phyloP scores from a whole-genome alignment of 768 basidiomycete species.

The Boletus huronensis region DNA sequence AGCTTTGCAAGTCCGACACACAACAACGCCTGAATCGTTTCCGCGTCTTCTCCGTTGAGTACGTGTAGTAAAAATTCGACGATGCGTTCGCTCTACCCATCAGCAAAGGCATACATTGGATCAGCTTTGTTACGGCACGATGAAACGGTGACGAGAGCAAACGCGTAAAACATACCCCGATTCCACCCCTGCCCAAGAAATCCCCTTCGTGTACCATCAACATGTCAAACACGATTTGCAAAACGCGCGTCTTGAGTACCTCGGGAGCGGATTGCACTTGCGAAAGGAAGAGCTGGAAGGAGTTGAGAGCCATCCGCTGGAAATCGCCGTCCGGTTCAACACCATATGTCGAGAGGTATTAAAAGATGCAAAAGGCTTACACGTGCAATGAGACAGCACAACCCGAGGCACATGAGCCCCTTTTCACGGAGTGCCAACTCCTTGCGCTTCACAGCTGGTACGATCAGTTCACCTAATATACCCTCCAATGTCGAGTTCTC shows the following conservation, averaged over 20 bases:
- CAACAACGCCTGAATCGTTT: slow-evolving; percentile 66
- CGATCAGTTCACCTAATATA: slow-evolving; percentile 73
- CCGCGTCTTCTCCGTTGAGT: slow-evolving; percentile 51
- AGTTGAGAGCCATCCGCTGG: slow-evolving; percentile 38
- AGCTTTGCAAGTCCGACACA: slow-evolving; percentile 86
- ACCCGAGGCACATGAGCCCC: slow-evolving; percentile 64
- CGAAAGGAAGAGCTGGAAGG: slow-evolving; percentile 77
- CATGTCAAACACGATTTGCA: slow-evolving; percentile 83
- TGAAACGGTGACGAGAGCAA: neutral
- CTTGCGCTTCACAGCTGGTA: slow-evolving; percentile 87
- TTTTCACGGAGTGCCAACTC: slow-evolving; percentile 65
- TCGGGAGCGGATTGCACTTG: slow-evolving; percentile 68
- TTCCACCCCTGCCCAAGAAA: slow-evolving; percentile 48
- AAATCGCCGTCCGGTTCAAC: neutral
- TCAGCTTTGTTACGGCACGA: neutral
- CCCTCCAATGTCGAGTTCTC: slow-evolving; percentile 72
- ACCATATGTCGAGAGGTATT: too few species aligned
- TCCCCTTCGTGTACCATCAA: slow-evolving; percentile 78
- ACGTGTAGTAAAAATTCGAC: slow-evolving; percentile 63
- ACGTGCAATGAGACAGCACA: slow-evolving; percentile 74
- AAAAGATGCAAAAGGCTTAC: slow-evolving; percentile 13
- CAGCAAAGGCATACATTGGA: neutral
- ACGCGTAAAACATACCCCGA: slow-evolving; percentile 26
- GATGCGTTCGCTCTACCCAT: slow-evolving; percentile 48
- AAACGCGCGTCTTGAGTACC: slow-evolving; percentile 59